Base-by-base conservation (phyloP, 2,329 filamentous ascomycete species). In the Bisporella sp. region DNA sequence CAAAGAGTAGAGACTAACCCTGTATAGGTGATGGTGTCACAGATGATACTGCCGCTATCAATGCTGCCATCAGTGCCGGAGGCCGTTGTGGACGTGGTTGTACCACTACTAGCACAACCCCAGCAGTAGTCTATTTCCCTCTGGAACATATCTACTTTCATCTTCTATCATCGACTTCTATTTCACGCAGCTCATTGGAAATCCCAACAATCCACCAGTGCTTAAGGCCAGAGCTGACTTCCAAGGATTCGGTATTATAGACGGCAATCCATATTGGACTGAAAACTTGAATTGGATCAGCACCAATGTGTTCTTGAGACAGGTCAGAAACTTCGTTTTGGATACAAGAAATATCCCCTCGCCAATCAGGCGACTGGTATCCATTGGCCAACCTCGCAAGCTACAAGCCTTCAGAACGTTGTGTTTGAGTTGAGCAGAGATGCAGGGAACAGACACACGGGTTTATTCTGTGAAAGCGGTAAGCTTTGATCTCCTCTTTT, bases 41-140 rank as follows among this genome's bases (percentile, higher is more conserved):
- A 11, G 91, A 96, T 65, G 90, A 96, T 65, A 95, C 90, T 0
- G 54, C 70, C 1, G 88, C 90, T 53, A 95, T 96, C 77, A 95
- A 96, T 72, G 68, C 72, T 30, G 60, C 59, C 6, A 59, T 62
- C 4, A 50, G 41, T 9, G 31, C 41, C 31, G 58, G 58, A 8
- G 47, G 47, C 7, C 50, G 58, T 8, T 62, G 59, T 53, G 57
- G 49, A 5, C 39, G 44, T 32, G 31, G 42, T 11, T 62, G 73
- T 54, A 56, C 60, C 30, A 69, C 67, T 1, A 66, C 71, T 4
- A 78, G 77, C 0, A 73, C 67, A 0, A 75, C 73, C 1, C 77
- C 77, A 2, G 57, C 58, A 6, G 46, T 60, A 5, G 50, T 62
- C n/a, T 62, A 59, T 41, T 62, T 62, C 43, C 59, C 7, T 48